Evolutionary conservation across 495 filamentous ascomycete species (phyloP).

Genomic region (Daldinia decipiens): DNA sequence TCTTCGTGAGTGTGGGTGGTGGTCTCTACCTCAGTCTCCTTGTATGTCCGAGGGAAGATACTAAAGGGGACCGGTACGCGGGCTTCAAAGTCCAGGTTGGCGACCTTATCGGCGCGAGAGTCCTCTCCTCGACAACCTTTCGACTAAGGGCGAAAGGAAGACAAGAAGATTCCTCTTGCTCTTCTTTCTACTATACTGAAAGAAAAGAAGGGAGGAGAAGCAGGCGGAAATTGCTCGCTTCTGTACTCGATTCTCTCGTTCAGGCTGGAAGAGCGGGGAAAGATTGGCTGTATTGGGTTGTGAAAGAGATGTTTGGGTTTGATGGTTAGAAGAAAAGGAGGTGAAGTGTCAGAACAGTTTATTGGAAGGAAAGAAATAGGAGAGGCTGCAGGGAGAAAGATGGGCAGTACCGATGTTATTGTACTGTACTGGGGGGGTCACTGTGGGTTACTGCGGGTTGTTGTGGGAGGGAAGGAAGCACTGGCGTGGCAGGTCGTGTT

Average conservation of each 20-base stretch:
- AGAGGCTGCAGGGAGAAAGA: constrained; percentile 41
- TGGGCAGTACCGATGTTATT: constrained; percentile 39
- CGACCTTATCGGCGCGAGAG: constrained; percentile 76
- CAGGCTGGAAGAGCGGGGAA: constrained; percentile 50
- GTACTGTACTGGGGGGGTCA: constrained; percentile 38
- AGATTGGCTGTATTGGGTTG: constrained; percentile 32
- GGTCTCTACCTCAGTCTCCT: constrained; percentile 86
- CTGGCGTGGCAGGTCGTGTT: constrained; percentile 42
- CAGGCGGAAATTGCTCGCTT: constrained; percentile 44
- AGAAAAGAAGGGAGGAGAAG: constrained; percentile 57
- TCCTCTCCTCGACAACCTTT: constrained; percentile 91
- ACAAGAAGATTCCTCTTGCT: constrained; percentile 92
- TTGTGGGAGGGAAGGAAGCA: constrained; percentile 24
- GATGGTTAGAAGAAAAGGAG: constrained; percentile 48
- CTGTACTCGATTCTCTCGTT: constrained; percentile 51
- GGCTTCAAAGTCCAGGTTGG: constrained; percentile 99
- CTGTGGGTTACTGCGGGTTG: constrained; percentile 17
- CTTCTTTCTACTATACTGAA: constrained; percentile 62
- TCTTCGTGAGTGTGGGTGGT: constrained; percentile 82
- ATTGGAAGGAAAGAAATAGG: constrained; percentile 52
- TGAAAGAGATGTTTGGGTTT: constrained; percentile 48
- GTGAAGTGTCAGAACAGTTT: constrained; percentile 47
- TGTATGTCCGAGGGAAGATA: constrained; percentile 99
- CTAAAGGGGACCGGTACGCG: constrained; percentile 98
- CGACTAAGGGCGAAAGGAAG: constrained; percentile 89